phyloP scores from a whole-genome alignment of 768 basidiomycete genomes.

The Tylopilus felleus region DNA sequence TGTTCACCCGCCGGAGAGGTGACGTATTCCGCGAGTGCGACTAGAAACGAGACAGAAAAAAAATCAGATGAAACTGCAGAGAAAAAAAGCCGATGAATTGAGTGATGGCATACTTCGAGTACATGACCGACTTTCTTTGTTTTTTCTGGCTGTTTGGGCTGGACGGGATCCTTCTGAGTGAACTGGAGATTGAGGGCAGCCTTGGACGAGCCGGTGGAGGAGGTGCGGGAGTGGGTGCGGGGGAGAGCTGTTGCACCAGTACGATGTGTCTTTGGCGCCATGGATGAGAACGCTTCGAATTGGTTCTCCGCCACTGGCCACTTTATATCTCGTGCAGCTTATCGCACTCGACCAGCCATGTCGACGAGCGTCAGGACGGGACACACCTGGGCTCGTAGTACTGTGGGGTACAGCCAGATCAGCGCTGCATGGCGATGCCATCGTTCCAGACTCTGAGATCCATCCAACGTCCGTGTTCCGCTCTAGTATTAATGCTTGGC shows the following conservation, averaged over 20 bases:
- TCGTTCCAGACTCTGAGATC: not conserved
- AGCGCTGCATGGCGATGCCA: constrained; percentile 1
- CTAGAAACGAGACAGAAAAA: not conserved
- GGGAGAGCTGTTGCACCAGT: constrained; percentile 42
- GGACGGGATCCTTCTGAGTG: constrained; percentile 58
- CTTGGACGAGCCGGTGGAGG: constrained; percentile 54
- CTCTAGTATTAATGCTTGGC: not conserved
- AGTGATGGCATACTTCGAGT: constrained; percentile 43
- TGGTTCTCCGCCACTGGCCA: constrained; percentile 29
- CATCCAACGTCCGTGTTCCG: no score
- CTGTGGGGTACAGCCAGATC: constrained; percentile 6
- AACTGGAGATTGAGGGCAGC: constrained; percentile 60
- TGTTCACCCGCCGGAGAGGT: constrained; percentile 26
- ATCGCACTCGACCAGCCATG: constrained; percentile 7
- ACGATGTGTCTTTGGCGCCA: constrained; percentile 52
- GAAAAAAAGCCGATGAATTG: constrained; percentile 8
- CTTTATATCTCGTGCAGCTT: constrained; percentile 22
- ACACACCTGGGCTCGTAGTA: not conserved
- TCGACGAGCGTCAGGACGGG: not conserved
- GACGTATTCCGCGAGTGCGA: constrained; percentile 25
- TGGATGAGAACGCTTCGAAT: constrained; percentile 29
- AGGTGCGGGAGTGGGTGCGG: constrained; percentile 62
- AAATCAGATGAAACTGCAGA: constrained; percentile 12
- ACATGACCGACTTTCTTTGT: constrained; percentile 43
- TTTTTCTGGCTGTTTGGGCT: constrained; percentile 48